Conservation (phyloP, 352 stramenopile species). For the Elongisporangium undulatum region DNA sequence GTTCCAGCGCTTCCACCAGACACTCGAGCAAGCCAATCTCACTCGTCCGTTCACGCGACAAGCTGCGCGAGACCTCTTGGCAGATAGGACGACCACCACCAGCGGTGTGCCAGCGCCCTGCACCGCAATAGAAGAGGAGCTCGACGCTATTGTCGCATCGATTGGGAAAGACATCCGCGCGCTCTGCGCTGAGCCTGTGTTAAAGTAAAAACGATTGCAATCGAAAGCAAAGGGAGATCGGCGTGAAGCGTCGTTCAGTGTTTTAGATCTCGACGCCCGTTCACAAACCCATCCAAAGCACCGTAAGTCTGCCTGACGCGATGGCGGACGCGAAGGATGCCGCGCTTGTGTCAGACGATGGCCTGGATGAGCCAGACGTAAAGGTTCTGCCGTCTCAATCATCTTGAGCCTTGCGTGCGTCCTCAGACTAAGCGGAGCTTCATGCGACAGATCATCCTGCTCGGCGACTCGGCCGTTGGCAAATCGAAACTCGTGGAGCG, state of each 20-base stretch:
- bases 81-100: too few species aligned
- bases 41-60: constrained; percentile 22
- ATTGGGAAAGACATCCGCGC: background rate
- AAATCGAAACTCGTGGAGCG: constrained; percentile 96
- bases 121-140: background rate
- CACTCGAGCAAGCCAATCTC: constrained; percentile 20
- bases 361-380: constrained; percentile 55
- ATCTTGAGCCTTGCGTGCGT: background rate
- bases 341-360: constrained; percentile 21
- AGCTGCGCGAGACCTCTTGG: background rate
- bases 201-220: background rate
- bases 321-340: constrained; percentile 21
- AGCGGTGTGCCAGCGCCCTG: background rate
- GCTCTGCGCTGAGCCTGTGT: too few species aligned
- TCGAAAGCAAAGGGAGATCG: background rate
- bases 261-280: background rate
- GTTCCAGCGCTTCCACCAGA: constrained; percentile 49
- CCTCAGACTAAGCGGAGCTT: background rate
- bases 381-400: constrained; percentile 23
- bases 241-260: background rate
- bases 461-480: constrained; percentile 93
- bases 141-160: background rate
- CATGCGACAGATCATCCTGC: constrained; percentile 80
- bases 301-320: background rate
- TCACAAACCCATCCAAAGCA: background rate